Conservation (phyloP, 108 stramenopile genomes). For the Tribonema minus region DNA sequence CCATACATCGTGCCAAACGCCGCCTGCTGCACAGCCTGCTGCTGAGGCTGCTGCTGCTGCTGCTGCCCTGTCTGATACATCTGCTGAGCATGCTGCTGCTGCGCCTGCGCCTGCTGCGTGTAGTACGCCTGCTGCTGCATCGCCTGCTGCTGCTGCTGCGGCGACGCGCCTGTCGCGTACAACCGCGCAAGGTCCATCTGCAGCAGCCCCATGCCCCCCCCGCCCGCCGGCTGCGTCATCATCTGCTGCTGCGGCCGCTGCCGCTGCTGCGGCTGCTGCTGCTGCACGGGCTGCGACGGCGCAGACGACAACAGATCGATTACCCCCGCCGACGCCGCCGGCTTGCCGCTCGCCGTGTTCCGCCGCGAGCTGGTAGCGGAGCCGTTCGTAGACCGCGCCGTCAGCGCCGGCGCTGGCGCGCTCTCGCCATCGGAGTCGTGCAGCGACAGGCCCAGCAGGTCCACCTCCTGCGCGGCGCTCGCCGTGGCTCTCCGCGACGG, state of each 20-base stretch:
- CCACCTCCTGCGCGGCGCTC: neutral
- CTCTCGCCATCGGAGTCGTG: neutral
- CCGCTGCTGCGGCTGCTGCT: neutral
- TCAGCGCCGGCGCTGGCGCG: neutral
- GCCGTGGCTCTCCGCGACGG: constrained; percentile 1
- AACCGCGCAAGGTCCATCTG: neutral
- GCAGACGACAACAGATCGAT: constrained; percentile 8
- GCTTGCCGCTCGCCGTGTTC: neutral
- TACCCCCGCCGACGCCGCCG: neutral
- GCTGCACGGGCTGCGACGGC: constrained; percentile 11
- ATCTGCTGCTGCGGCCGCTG: neutral
- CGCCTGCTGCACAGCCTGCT: no score
- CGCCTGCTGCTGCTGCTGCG: no score
- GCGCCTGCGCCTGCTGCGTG: no score
- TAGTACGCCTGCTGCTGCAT: no score
- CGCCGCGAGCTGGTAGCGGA: neutral
- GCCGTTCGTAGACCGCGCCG: neutral
- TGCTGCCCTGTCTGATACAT: no score
- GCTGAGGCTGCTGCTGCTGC: no score
- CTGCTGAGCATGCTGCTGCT: no score
- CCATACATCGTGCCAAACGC: no score
- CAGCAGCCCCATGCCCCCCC: neutral
- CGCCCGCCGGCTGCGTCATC: constrained; percentile 1
- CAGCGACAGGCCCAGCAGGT: no score
- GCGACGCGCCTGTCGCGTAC: no score